Base-by-base conservation (phyloP, 495 filamentous ascomycete species). In the Neurospora sp. region DNA sequence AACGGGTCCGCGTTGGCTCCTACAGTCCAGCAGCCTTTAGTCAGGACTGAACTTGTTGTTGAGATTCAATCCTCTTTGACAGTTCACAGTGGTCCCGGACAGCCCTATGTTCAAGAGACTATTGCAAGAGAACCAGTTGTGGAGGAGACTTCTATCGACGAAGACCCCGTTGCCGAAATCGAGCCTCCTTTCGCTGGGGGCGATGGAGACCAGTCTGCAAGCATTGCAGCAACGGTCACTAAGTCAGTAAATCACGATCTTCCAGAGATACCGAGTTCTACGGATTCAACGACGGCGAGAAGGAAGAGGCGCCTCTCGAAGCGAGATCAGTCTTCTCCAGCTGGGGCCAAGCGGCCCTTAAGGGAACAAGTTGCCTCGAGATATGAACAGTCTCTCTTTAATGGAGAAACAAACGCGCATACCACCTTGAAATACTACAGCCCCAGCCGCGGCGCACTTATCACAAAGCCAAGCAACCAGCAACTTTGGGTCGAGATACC, bases 401-500 rank as follows among this genome's bases (percentile, higher is more conserved):
- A 35, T 66, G 54, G 54, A 35, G 23, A 9, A 37, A 31, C 54
- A 66, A 66, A 66, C 54, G 54, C 54, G 12, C 18, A 66, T 66
- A 35, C 54, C 27, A 66, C 54, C 23, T 18, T 66, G 3, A 31
- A 66, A 66, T 66, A 66, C 6, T 35, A 66, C 54, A 31, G 54
- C 14, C 27, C 54, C 14, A 66, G 54, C 54, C 14, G 27, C 16
- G 20, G 20, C 4, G 76, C 39, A 39, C n/a, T 74, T 16, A 23
- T 70, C 18, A 70, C 27, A 12, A 81, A 81, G 42, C 78, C 79
- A 31, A 71, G 20, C 23, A 77, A 77, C 42, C 79, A 81, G 40
- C 74, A 27, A 9, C 48, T 81, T n/a, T 70, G 69, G 12, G 79
- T 81, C 37, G 79, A 81, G 20, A 76, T 81, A 66, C 54, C 54